phyloP scores from a whole-genome alignment of 2,329 filamentous ascomycete species.

The Cladosporium sp. region DNA sequence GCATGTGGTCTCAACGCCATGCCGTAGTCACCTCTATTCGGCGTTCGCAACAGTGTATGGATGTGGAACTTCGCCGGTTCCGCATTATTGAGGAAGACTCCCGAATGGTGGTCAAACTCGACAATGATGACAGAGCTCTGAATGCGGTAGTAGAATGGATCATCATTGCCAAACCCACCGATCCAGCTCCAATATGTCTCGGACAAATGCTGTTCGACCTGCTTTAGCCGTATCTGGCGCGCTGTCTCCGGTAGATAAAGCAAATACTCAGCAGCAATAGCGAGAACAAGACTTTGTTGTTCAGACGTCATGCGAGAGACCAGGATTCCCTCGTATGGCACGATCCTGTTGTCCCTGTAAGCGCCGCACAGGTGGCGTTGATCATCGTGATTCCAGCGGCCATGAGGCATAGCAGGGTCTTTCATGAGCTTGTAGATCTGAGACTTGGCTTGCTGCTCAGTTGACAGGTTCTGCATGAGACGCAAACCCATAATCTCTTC shows the following conservation, averaged over 20 bases:
- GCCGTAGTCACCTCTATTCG: constrained; percentile 75
- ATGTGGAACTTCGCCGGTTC: constrained; percentile 76
- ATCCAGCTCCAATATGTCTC: constrained; percentile 82
- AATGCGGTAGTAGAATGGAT: constrained; percentile 73
- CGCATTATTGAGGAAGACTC: constrained; percentile 69
- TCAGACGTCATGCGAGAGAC: constrained; percentile 46
- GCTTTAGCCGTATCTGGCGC: constrained; percentile 51
- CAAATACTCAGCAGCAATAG: constrained; percentile 61
- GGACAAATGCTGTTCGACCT: constrained; percentile 53
- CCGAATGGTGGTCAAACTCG: constrained; percentile 77
- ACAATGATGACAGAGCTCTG: constrained; percentile 71
- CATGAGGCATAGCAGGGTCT: constrained; percentile 62
- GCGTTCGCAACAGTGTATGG: constrained; percentile 67
- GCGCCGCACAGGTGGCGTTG: constrained; percentile 75
- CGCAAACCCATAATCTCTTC: constrained; percentile 63
- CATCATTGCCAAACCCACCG: constrained; percentile 60
- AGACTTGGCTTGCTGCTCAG: constrained; percentile 46
- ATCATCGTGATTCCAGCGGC: constrained; percentile 76
- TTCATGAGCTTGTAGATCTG: constrained; percentile 58
- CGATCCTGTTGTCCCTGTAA: constrained; percentile 71
- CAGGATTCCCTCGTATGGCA: constrained; percentile 65
- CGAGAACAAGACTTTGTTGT: constrained; percentile 54
- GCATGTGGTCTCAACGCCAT: constrained; percentile 35
- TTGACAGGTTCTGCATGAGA: constrained; percentile 62
- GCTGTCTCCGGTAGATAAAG: constrained; percentile 61